These are phyloP conservation scores for Ramaria sp. DNA, from an alignment of 768 basidiomycete genomes.

Conservation along the genomic window DNA sequence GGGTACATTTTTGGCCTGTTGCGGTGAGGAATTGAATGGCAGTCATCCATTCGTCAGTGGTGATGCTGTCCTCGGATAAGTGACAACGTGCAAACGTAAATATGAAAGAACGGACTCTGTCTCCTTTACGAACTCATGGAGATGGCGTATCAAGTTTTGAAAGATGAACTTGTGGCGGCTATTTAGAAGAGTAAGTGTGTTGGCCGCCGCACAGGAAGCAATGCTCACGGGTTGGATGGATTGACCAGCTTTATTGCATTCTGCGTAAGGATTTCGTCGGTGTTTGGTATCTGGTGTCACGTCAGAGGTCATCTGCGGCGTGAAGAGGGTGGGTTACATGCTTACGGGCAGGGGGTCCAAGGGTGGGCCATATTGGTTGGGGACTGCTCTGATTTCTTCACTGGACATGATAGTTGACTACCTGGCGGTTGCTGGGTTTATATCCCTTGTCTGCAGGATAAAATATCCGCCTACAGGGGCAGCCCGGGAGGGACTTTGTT, in stretches of 20 bases:
- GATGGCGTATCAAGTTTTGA: conserved; percentile 45
- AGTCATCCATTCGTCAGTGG: conserved; percentile 80
- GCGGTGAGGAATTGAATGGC: conserved; percentile 70
- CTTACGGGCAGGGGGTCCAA: not conserved
- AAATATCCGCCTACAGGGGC: too few relatives aligned
- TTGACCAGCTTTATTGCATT: conserved; percentile 31
- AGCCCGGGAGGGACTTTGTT: too few relatives aligned
- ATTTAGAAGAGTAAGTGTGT: conserved; percentile 11
- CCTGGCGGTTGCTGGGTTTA: too few relatives aligned
- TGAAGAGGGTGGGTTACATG: not conserved
- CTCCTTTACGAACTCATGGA: conserved; percentile 68
- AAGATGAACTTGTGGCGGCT: conserved; percentile 38
- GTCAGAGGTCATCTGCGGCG: not conserved
- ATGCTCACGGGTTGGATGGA: conserved; percentile 28
- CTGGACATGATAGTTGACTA: not conserved
- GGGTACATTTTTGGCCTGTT: conserved; percentile 62
- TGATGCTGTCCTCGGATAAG: conserved; percentile 30
- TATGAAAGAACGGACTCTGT: conserved; percentile 32
- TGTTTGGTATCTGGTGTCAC: conserved; percentile 31
- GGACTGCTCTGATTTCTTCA: conserved; percentile 1
- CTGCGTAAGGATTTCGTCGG: conserved; percentile 36
- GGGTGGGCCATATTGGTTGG: conserved; percentile 3
- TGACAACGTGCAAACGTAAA: not conserved
- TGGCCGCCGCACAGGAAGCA: not conserved
- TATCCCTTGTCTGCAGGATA: too few relatives aligned